phyloP scores from a whole-genome alignment of 768 basidiomycete species.

The Lactarius psammicola region DNA sequence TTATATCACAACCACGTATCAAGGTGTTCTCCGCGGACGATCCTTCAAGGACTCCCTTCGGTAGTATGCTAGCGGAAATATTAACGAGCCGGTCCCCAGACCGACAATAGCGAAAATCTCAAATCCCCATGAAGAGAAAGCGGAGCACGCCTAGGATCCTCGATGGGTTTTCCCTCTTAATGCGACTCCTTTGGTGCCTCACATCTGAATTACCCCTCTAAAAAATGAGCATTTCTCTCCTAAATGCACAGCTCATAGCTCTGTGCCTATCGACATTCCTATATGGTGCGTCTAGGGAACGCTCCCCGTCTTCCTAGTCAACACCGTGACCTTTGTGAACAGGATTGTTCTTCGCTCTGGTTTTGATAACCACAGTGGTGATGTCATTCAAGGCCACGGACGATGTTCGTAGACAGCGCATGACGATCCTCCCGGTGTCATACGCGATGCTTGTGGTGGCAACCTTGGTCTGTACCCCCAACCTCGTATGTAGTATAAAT shows the following conservation, averaged over 20 bases:
- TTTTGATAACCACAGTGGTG: conserved; percentile 2
- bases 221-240: conserved; percentile 2
- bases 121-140: too few species aligned
- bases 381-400: background rate
- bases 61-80: too few species aligned
- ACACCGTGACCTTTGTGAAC: background rate
- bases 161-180: too few species aligned
- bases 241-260: background rate
- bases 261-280: conserved; percentile 11
- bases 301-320: background rate
- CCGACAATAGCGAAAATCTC: too few species aligned
- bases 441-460: conserved; percentile 9
- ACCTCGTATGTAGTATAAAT: background rate
- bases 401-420: conserved; percentile 10
- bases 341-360: conserved; percentile 12
- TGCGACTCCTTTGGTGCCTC: too few species aligned
- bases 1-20: too few species aligned
- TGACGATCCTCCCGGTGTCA: conserved; percentile 6
- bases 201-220: too few species aligned
- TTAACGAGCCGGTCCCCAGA: too few species aligned
- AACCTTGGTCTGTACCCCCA: background rate
- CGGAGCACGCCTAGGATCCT: too few species aligned
- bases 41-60: too few species aligned
- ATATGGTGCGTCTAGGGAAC: conserved; percentile 4
- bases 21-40: too few species aligned